Base-by-base conservation (phyloP, 2,329 filamentous ascomycete genomes). In the Sarocladium oryzae region DNA sequence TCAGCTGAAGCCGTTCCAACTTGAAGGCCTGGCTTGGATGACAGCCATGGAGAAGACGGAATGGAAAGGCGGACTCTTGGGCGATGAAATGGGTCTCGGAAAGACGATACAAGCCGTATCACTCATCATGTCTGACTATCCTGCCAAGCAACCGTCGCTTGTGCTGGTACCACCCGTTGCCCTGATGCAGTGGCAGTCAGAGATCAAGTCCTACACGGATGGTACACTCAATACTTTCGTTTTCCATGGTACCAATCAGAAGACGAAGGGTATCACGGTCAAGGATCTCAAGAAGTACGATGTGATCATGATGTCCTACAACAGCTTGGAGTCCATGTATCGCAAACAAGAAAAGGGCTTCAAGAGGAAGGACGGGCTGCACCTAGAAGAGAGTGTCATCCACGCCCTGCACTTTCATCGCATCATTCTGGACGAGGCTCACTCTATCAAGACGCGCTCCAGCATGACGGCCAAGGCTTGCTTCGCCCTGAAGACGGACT, bases 51-150 rank as follows among this genome's bases (percentile, higher is more conserved):
- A 99, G 65, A 75, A 88, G 68, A 86, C 82, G 0, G 71, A 86
- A 35, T 97, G 91, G 79, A 88, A 84, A 62, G 93, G 93, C 16
- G 93, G 93, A 13, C 75, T 99, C 2, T 78, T 99, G 2, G 93
- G 93, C 53, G 93, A 99, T 60, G 93, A 99, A 69, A 99, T 99
- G 93, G 93, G 93, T 6, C 88, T 99, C 71, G 93, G 93, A 48
- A 99, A 99, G 73, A 99, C 93, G 0, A 97, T 99, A 49, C 93
- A 99, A 68, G 92, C 93, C 2, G 93, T 99, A 16, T 96, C 92
- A 2, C 78, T 99, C 40, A 90, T 99, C 67, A 97, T 97, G 93
- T 96, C 92, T 1, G 91, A 97, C 65, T 96, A 88, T 61, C 92
- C 91, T 3, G 53, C 84, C 20, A 86, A 86, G 58, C 72, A 85